Evolutionary conservation across 2,329 filamentous ascomycete species (phyloP).

Genomic region (Monilinia fructigena): DNA sequence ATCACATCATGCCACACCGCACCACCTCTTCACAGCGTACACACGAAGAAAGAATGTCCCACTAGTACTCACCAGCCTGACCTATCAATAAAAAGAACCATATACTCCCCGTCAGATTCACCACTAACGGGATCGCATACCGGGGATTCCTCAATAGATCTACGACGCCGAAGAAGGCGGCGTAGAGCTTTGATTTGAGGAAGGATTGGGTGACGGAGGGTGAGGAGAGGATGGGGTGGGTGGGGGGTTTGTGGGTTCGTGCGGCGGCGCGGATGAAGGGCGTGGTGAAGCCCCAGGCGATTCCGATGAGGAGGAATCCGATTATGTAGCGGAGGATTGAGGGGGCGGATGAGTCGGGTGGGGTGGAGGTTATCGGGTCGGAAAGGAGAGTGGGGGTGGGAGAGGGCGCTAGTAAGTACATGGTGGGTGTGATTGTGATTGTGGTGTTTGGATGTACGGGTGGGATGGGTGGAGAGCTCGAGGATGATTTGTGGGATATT

Average conservation of each 20-base stretch:
- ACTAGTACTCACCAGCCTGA: conserved; percentile 67
- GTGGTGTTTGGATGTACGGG: not conserved
- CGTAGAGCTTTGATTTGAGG: conserved; percentile 61
- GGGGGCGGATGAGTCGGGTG: conserved; percentile 39
- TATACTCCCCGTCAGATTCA: conserved; percentile 89
- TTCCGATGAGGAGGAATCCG: conserved; percentile 84
- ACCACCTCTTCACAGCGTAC: not conserved
- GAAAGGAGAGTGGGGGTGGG: conserved; percentile 10
- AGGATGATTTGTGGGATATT: no score
- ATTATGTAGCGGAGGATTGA: conserved; percentile 77
- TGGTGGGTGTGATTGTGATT: not conserved
- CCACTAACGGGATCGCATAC: conserved; percentile 79
- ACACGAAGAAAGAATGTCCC: not conserved
- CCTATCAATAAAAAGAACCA: conserved; percentile 98
- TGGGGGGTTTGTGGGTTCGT: conserved; percentile 65
- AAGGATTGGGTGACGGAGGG: conserved; percentile 55
- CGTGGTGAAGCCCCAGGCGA: conserved; percentile 91
- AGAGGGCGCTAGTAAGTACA: conserved; percentile 21
- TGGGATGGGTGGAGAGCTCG: no score
- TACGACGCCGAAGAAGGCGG: conserved; percentile 69
- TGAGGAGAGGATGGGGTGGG: conserved; percentile 54
- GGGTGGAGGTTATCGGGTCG: conserved; percentile 10
- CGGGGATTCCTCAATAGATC: conserved; percentile 78
- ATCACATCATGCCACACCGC: not conserved
- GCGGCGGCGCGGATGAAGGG: conserved; percentile 89